Conservation (phyloP, 2,329 filamentous ascomycete genomes). For the Seiridium unicorne region DNA sequence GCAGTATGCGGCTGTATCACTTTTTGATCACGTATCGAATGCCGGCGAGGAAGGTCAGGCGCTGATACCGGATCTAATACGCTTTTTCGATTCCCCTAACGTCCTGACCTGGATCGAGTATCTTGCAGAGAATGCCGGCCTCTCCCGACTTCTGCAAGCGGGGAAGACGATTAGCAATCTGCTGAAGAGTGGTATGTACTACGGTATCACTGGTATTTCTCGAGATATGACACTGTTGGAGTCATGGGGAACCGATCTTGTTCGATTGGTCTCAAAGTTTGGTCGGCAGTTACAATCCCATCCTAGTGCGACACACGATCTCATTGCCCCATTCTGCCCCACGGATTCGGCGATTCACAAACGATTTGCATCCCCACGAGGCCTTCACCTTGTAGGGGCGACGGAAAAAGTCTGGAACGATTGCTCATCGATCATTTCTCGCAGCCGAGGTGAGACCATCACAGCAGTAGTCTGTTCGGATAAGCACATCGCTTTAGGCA, state of each 20-base stretch:
- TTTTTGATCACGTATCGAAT: neutral
- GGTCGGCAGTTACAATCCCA: neutral
- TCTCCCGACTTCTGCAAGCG: constrained; percentile 1
- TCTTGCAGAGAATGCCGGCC: neutral
- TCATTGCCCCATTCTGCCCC: constrained; percentile 12
- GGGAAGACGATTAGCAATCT: constrained; percentile 6
- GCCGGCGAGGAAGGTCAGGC: constrained; percentile 10
- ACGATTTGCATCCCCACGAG: constrained; percentile 1
- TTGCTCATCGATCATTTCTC: constrained; percentile 4
- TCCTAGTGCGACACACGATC: constrained; percentile 8
- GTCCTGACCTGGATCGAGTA: constrained; percentile 35
- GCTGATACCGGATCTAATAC: constrained; percentile 21
- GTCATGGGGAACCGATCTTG: constrained; percentile 8
- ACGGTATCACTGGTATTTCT: neutral
- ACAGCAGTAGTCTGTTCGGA: neutral
- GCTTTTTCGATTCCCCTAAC: constrained; percentile 31
- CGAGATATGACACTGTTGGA: constrained; percentile 7
- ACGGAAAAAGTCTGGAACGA: constrained; percentile 9
- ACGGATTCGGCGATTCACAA: constrained; percentile 1
- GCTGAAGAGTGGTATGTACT: neutral
- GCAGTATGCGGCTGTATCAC: neutral
- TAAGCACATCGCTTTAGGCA: neutral
- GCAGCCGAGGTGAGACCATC: neutral
- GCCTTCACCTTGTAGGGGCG: neutral
- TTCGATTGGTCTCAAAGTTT: constrained; percentile 10